phyloP scores from a whole-genome alignment of 192 early-diverging fungal genomes.

The Chytriomyces hyalinus region DNA sequence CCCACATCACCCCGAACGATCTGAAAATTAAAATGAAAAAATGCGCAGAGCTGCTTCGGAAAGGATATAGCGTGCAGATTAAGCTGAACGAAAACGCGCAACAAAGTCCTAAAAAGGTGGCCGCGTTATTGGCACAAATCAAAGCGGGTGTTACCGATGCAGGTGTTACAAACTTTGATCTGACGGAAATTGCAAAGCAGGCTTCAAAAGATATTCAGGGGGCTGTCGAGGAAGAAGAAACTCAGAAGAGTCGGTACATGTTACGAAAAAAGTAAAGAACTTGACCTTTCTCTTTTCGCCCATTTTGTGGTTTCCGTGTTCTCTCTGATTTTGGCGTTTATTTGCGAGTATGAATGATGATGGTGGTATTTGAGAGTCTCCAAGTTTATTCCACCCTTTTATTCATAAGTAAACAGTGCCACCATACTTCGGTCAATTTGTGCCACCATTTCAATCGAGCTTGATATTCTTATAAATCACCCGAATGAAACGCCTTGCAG shows the following conservation, averaged over 20 bases:
- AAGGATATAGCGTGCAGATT: conserved; percentile 23
- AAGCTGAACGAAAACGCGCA: conserved; percentile 11
- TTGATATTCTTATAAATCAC: conserved; percentile 87
- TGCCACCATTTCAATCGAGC: conserved; percentile 47
- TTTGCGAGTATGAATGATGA: too few species aligned
- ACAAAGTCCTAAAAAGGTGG: not conserved
- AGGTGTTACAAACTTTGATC: conserved; percentile 3
- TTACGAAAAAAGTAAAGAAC: too few species aligned
- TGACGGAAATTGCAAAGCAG: conserved; percentile 8
- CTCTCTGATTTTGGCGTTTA: too few species aligned
- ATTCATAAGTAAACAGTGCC: not conserved
- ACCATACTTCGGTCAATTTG: not conserved
- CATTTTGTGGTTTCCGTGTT: too few species aligned
- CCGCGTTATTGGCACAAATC: not conserved
- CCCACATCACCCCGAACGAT: conserved; percentile 4
- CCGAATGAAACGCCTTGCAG: conserved; percentile 77
- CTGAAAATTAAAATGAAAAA: conserved; percentile 19
- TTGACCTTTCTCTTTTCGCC: too few species aligned
- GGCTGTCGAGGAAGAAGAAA: not conserved
- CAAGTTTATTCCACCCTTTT: too few species aligned
- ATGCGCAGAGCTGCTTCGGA: not conserved
- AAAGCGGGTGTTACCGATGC: not conserved
- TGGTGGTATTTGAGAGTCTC: too few species aligned
- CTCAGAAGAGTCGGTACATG: not conserved
- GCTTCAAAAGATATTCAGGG: not conserved